Conservation (phyloP, 2,329 filamentous ascomycete genomes). For the Lizonia empirigonia region DNA sequence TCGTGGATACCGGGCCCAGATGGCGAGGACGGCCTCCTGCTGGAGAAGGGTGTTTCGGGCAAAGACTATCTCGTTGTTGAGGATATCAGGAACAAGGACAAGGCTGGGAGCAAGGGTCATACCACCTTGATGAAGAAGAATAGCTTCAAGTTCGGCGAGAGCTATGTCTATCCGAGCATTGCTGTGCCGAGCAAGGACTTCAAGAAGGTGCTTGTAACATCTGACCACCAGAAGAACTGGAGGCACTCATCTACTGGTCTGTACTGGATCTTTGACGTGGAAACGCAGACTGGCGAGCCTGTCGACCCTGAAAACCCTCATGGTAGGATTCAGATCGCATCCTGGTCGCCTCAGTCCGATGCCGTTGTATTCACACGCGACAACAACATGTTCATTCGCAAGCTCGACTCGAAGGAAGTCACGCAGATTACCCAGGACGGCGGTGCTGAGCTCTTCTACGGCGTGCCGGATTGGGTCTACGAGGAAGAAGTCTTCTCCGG, state of each 20-base stretch:
- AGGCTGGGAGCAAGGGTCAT: conserved; percentile 53
- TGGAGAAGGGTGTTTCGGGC: conserved; percentile 68
- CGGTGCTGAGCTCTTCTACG: conserved; percentile 88
- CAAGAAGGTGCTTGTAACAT: conserved; percentile 83
- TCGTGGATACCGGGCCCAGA: conserved; percentile 77
- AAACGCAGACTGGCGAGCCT: conserved; percentile 75
- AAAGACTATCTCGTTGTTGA: conserved; percentile 83
- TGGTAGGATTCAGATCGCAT: conserved; percentile 77
- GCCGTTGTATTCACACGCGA: conserved; percentile 86
- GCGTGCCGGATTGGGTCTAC: conserved; percentile 97
- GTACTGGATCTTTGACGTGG: conserved; percentile 94
- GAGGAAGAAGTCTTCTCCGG: conserved; percentile 82
- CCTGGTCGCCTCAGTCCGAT: conserved; percentile 87
- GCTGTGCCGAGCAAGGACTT: conserved; percentile 81
- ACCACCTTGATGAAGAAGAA: conserved; percentile 76
- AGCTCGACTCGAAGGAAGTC: conserved; percentile 64
- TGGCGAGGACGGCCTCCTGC: conserved; percentile 81
- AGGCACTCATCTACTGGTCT: conserved; percentile 83
- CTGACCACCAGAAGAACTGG: conserved; percentile 77
- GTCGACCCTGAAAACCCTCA: conserved; percentile 72
- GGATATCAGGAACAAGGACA: conserved; percentile 69
- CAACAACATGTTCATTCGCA: conserved; percentile 88
- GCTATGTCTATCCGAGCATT: conserved; percentile 62
- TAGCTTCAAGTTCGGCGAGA: conserved; percentile 65
- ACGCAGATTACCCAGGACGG: conserved; percentile 84